These are phyloP conservation scores for Chionographis japonica DNA, from an alignment of 106 monocot species.

Conservation along the genomic window DNA sequence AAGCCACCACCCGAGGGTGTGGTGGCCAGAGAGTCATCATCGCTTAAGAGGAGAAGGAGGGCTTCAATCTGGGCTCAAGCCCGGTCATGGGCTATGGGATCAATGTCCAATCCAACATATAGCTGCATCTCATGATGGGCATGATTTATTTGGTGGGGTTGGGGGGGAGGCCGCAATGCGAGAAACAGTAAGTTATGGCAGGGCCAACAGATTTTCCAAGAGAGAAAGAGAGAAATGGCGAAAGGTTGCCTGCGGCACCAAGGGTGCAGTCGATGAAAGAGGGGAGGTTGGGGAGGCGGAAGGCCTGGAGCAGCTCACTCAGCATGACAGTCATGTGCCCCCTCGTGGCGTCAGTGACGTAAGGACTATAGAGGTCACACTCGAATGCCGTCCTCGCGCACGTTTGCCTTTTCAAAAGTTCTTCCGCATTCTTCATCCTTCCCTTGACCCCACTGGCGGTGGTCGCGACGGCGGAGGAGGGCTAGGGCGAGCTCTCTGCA, in stretches of 20 bases:
- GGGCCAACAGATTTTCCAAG: neutral
- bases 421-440: neutral
- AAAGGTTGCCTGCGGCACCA: constrained; percentile 81
- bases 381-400: constrained; percentile 58
- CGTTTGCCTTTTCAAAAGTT: constrained; percentile 55
- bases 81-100: constrained; percentile 52
- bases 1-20: constrained; percentile 13
- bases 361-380: constrained; percentile 29
- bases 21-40: constrained; percentile 1
- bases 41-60: too few relatives aligned
- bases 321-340: constrained; percentile 85
- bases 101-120: constrained; percentile 77
- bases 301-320: constrained; percentile 68
- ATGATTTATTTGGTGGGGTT: too few relatives aligned
- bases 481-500: neutral
- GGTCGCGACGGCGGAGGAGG: neutral
- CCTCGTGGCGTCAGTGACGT: constrained; percentile 6
- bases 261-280: constrained; percentile 98
- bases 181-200: neutral
- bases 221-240: constrained; percentile 31
- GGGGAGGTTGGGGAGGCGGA: constrained; percentile 42
- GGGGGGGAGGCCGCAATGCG: too few relatives aligned
- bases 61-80: constrained; percentile 34
- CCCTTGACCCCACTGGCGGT: neutral
- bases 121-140: constrained; percentile 68